Conservation (phyloP, 106 monocot species). For the Posidonia australis region DNA sequence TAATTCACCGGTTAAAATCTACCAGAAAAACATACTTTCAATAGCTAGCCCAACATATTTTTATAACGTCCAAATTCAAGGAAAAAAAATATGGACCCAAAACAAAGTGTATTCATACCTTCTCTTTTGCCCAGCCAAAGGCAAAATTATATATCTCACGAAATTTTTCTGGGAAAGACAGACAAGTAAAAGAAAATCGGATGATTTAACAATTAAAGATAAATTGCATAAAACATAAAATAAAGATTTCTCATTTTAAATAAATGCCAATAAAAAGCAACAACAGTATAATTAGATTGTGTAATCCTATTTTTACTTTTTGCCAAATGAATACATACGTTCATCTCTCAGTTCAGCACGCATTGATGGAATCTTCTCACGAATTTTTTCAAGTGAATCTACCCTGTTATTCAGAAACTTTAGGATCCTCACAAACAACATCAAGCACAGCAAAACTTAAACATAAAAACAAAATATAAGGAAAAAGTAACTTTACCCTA, state of each 20-base stretch:
- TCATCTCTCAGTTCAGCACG: conserved; percentile 93
- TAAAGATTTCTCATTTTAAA: background rate
- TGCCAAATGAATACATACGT: conserved; percentile 22
- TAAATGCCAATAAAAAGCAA: background rate
- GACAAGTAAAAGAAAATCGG: background rate
- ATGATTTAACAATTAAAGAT: background rate
- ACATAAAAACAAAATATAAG: background rate
- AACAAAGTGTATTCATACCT: conserved; percentile 33
- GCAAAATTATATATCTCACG: conserved; percentile 95
- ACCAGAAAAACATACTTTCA: too few relatives aligned
- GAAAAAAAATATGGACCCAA: background rate
- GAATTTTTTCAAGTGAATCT: conserved; percentile 81
- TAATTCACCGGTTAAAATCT: too few relatives aligned
- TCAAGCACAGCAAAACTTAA: background rate
- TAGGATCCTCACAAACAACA: background rate
- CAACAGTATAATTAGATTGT: too few relatives aligned
- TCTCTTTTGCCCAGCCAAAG: conserved; percentile 92
- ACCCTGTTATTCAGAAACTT: conserved; percentile 37
- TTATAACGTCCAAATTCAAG: background rate
- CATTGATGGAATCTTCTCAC: conserved; percentile 75
- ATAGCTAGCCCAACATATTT: too few relatives aligned
- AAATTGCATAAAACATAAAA: background rate
- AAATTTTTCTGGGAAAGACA: conserved; percentile 59
- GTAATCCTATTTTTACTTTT: too few relatives aligned
- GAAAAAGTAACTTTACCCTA: conserved; percentile 42